Evolutionary conservation across 2,329 filamentous ascomycete genomes (phyloP).

Genomic region (Rutstroemia sp.): DNA sequence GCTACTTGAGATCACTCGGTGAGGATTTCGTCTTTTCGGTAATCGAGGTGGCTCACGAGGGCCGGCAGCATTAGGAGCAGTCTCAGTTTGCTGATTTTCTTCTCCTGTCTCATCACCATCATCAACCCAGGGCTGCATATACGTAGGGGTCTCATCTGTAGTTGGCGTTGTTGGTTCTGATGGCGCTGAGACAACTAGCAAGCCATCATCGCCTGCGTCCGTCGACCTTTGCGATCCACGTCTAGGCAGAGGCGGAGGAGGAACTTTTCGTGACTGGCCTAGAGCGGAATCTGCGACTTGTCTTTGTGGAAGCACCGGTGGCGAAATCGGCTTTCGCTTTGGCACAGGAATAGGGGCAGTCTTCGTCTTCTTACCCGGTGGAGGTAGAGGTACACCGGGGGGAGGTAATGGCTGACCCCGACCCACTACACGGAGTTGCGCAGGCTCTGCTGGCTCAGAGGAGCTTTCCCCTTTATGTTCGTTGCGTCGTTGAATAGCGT

Average conservation of each 20-base stretch:
- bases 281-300: conserved; percentile 20
- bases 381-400: conserved; percentile 70
- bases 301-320: conserved; percentile 25
- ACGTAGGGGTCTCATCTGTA: conserved; percentile 30
- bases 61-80: background rate
- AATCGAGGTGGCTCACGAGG: conserved; percentile 14
- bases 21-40: conserved; percentile 20
- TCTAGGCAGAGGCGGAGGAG: conserved; percentile 42
- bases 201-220: conserved; percentile 37
- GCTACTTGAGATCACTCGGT: conserved; percentile 23
- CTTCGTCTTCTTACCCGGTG: conserved; percentile 53
- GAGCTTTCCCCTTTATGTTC: conserved; percentile 27
- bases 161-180: conserved; percentile 50
- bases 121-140: conserved; percentile 31
- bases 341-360: conserved; percentile 50
- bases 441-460: conserved; percentile 32
- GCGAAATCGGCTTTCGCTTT: conserved; percentile 55
- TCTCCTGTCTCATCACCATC: conserved; percentile 27
- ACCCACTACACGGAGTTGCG: conserved; percentile 61
- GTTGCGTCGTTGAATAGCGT: conserved; percentile 43
- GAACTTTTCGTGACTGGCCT: conserved; percentile 16
- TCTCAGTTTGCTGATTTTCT: background rate
- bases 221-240: conserved; percentile 11
- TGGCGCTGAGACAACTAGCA: conserved; percentile 60
- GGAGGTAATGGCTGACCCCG: conserved; percentile 76